Percentiles rank a stretch among this genome's conserved stretches.
phyloP scores from a whole-genome alignment of 371 early-diverging fungal species.

The Actinomucor elegans region DNA sequence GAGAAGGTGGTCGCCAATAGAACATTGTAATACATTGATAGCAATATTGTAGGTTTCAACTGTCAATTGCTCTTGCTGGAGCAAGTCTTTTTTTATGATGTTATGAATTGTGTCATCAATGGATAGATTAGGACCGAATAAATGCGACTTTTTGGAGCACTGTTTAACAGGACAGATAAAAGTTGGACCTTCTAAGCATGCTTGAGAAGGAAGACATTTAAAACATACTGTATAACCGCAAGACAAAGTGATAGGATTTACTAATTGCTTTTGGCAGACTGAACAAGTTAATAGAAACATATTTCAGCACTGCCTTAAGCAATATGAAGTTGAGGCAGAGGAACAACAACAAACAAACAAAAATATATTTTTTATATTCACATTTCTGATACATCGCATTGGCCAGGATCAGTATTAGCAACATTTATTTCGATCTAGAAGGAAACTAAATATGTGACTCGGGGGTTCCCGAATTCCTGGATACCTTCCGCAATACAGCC shows the following conservation, averaged over 20 bases:
- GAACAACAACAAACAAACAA: too few relatives aligned
- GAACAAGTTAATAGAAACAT: constrained; percentile 30
- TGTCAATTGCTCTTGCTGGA: not conserved
- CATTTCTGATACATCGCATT: too few relatives aligned
- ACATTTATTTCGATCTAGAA: constrained; percentile 1
- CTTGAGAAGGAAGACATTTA: constrained; percentile 31
- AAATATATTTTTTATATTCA: too few relatives aligned
- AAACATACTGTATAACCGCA: constrained; percentile 50
- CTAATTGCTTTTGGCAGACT: constrained; percentile 31
- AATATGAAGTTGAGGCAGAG: too few relatives aligned
- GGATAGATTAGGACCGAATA: constrained; percentile 24
- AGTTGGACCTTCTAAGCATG: not conserved
- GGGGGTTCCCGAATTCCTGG: too few relatives aligned
- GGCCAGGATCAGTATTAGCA: not conserved
- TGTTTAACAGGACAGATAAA: constrained; percentile 33
- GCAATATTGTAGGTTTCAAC: constrained; percentile 8
- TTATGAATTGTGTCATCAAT: not conserved
- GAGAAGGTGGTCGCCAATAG: constrained; percentile 53
- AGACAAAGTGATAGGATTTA: constrained; percentile 43
- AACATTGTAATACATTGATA: constrained; percentile 55
- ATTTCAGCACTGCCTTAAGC: too few relatives aligned
- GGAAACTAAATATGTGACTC: too few relatives aligned
- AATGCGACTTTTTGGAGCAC: constrained; percentile 28
- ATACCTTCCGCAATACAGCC: too few relatives aligned
- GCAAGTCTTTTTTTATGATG: not conserved